Conservation (phyloP, 345 rosid genomes). For the Iberis pinnata region DNA sequence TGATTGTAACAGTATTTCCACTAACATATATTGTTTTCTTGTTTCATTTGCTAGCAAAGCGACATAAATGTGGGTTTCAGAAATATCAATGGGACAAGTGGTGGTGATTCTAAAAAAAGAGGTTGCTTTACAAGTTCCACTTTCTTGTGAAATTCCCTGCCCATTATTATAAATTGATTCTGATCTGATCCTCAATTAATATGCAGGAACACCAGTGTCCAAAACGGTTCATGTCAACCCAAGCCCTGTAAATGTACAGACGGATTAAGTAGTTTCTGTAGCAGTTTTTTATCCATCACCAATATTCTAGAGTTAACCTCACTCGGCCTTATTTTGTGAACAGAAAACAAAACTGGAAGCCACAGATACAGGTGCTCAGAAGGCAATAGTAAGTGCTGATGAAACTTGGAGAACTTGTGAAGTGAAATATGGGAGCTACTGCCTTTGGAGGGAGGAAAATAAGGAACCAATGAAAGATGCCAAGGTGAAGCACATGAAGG, state of each 20-base stretch:
- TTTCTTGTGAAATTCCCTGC: constrained; percentile 6
- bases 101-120: constrained; percentile 12
- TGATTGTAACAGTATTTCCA: not conserved
- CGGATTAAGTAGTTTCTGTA: constrained; percentile 13
- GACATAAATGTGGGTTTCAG: constrained; percentile 18
- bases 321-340: constrained; percentile 14
- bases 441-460: constrained; percentile 84
- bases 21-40: not conserved
- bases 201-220: constrained; percentile 29
- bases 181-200: constrained; percentile 6
- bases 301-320: constrained; percentile 3
- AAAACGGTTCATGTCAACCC: constrained; percentile 24
- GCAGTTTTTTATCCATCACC: not conserved
- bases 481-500: constrained; percentile 81
- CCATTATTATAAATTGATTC: not conserved
- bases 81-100: constrained; percentile 19
- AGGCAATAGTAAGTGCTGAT: constrained; percentile 27
- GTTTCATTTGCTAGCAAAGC: constrained; percentile 25
- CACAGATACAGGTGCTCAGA: constrained; percentile 16
- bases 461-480: constrained; percentile 75
- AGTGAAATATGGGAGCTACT: constrained; percentile 78
- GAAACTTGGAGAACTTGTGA: constrained; percentile 59
- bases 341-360: constrained; percentile 37
- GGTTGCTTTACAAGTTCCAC: constrained; percentile 17
- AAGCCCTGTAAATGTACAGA: constrained; percentile 25